Evolutionary conservation across 1,284 basidiomycete genomes (phyloP), one percentile per base, ranked within the genome.

Genomic region (Sporisorium graminicola): DNA sequence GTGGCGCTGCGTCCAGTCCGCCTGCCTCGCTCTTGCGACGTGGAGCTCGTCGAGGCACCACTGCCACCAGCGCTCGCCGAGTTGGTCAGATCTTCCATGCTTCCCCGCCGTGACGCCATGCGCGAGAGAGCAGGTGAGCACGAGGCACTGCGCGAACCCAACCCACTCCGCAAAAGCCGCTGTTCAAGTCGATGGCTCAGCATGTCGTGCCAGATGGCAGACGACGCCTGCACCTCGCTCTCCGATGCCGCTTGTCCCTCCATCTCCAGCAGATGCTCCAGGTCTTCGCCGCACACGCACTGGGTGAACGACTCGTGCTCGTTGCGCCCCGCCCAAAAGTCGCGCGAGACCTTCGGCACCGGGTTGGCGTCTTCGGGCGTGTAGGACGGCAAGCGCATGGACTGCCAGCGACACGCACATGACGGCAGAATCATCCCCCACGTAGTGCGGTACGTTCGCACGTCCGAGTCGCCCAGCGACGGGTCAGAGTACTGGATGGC

Each of bases 271-370:
- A 78, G 33, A 20, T 63, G 60, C 27, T 67, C 57, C 10, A 77
- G 60, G 6, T 70, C 59, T 50, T 79, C 74, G n/a, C 77, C 77
- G 47, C 77, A 79, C 0, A 77, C 75, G 43, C 77, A 79, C 33
- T 79, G 77, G 5, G 62, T 65, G 37, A 69, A 37, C 7, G 74
- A 74, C 27, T 70, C 67, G 67, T 77, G 74, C 54, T 79, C 74
- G 62, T 79, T 79, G 20, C 65, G 58, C 0, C 77, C 77, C 5
- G 66, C 62, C 70, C 70, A 71, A 33, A 72, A 68, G 49, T 77
- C 77, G 9, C 77, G 70, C 31, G 73, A 67, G 18, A 67, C 26
- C 40, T 60, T 68, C 16, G 77, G 77, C 12, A 79, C 77, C 0
- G 77, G 77, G 14, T 74, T 69, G 50, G 77, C 70, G 35, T 79